Evolutionary conservation across 2,329 filamentous ascomycete species (phyloP).

Genomic region (Fusarium algeriense): DNA sequence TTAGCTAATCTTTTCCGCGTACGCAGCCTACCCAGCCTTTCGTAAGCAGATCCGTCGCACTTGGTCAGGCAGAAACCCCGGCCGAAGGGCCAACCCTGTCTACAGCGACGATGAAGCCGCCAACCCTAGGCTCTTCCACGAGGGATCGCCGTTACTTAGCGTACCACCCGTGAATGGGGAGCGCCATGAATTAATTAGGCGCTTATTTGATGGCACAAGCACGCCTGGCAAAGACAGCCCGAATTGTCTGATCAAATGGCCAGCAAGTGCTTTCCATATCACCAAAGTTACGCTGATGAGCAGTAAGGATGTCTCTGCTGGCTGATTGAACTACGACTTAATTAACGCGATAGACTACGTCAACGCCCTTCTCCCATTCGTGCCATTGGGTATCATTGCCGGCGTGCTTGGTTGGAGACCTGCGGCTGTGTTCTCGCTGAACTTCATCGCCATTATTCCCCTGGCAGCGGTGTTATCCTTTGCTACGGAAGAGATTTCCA

Average conservation of each 20-base stretch:
- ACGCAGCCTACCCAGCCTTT: slow-evolving; percentile 13
- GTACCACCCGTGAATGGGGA: slow-evolving; percentile 3
- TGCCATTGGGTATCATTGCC: slow-evolving; percentile 78
- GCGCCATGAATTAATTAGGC: slow-evolving; percentile 10
- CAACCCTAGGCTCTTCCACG: slow-evolving; percentile 5
- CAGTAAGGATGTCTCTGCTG: slow-evolving; percentile 58
- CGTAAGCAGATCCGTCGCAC: slow-evolving; percentile 5
- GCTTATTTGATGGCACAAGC: slow-evolving; percentile 3
- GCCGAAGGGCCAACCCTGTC: slow-evolving; percentile 1
- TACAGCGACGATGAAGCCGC: slow-evolving; percentile 1
- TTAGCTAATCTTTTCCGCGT: slow-evolving; percentile 1
- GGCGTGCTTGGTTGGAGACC: slow-evolving; percentile 72
- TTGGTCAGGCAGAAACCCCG: slow-evolving; percentile 13
- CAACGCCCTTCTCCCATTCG: slow-evolving; percentile 79
- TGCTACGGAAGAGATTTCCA: slow-evolving; percentile 80
- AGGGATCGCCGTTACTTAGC: background rate
- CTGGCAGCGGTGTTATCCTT: slow-evolving; percentile 79
- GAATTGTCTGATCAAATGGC: slow-evolving; percentile 59
- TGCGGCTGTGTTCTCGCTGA: slow-evolving; percentile 77
- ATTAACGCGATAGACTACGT: slow-evolving; percentile 61
- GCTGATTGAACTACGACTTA: slow-evolving; percentile 8
- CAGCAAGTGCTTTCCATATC: slow-evolving; percentile 65
- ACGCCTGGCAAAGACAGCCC: slow-evolving; percentile 65
- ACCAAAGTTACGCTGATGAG: slow-evolving; percentile 68
- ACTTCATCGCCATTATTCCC: slow-evolving; percentile 84